Conservation (phyloP, 805 yeast species). For the Starmerella asiatica region DNA sequence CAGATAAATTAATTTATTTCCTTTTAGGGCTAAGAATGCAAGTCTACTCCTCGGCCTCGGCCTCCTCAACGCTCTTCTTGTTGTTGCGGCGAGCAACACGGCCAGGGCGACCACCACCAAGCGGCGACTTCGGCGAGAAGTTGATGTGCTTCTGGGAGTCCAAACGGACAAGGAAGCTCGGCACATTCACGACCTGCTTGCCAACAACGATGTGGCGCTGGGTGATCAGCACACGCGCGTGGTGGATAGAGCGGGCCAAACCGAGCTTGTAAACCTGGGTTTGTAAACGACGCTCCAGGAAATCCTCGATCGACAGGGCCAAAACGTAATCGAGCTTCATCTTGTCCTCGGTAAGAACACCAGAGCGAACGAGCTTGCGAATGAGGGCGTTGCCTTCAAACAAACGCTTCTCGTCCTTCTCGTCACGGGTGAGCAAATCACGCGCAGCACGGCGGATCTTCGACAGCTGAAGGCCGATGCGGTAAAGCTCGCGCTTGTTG, state of each 20-base stretch:
- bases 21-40: too few relatives aligned
- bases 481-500: constrained; percentile 99
- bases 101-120: constrained; percentile 99
- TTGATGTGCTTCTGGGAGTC: constrained; percentile 99
- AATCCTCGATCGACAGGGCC: constrained; percentile 95
- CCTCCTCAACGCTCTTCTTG: constrained; percentile 50
- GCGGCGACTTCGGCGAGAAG: constrained; percentile 97
- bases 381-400: constrained; percentile 99
- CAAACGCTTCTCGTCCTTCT: constrained; percentile 99
- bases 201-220: constrained; percentile 99
- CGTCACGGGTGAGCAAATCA: constrained; percentile 98
- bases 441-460: constrained; percentile 99
- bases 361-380: constrained; percentile 98
- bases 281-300: constrained; percentile 99
- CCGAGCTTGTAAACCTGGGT: constrained; percentile 99
- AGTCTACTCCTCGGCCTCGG: constrained; percentile 45
- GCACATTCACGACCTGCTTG: constrained; percentile 96
- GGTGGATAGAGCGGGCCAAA: constrained; percentile 98
- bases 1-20: constrained; percentile 12
- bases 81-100: constrained; percentile 95
- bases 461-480: constrained; percentile 98
- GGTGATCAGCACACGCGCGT: constrained; percentile 96
- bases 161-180: constrained; percentile 98
- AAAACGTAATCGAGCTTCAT: constrained; percentile 99
- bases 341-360: constrained; percentile 98